phyloP scores from a whole-genome alignment of 2,329 filamentous ascomycete genomes.

The Rutstroemia sp. region DNA sequence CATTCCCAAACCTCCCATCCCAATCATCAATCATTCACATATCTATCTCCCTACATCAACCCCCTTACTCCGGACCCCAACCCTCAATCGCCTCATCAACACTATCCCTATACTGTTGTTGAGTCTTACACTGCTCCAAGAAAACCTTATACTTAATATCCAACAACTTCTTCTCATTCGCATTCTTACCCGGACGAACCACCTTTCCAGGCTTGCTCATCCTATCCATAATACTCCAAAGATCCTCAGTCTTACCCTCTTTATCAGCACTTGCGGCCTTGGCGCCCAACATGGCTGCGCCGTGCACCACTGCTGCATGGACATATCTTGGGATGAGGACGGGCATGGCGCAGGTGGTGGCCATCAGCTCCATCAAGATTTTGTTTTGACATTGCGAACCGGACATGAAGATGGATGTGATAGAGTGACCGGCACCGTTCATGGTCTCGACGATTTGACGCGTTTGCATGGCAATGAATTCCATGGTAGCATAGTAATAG shows the following conservation, averaged over 20 bases:
- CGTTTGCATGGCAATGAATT: constrained; percentile 96
- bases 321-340: constrained; percentile 92
- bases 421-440: constrained; percentile 82
- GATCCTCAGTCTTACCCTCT: constrained; percentile 70
- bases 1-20: too few relatives aligned
- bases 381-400: constrained; percentile 96
- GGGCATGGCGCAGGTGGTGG: constrained; percentile 84
- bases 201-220: constrained; percentile 91
- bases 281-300: constrained; percentile 95
- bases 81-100: constrained; percentile 56
- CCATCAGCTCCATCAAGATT: constrained; percentile 84
- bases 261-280: constrained; percentile 85
- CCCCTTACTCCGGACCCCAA: constrained; percentile 29
- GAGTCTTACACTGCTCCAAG: constrained; percentile 80
- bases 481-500: constrained; percentile 93
- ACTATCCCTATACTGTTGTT: constrained; percentile 72
- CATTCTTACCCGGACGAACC: constrained; percentile 66
- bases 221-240: constrained; percentile 97
- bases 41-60: not conserved
- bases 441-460: constrained; percentile 91
- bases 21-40: too few relatives aligned
- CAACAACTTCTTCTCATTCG: constrained; percentile 69
- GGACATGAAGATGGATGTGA: constrained; percentile 96
- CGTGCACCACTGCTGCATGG: constrained; percentile 91
- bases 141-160: constrained; percentile 94